phyloP scores from a whole-genome alignment of 2,329 filamentous ascomycete genomes.

The Hypoxylon sp. region DNA sequence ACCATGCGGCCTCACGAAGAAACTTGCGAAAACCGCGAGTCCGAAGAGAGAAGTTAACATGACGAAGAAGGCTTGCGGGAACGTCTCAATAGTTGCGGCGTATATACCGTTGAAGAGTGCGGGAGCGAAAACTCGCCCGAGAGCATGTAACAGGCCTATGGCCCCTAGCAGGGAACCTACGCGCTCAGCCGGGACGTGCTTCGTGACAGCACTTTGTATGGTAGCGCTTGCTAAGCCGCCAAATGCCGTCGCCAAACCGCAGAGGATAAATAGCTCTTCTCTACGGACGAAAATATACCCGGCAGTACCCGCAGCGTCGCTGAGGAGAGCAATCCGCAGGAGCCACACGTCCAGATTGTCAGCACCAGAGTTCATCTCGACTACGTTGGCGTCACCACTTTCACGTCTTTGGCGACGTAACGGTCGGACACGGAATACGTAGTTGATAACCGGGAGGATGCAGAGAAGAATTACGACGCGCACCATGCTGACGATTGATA shows the following conservation, averaged over 20 bases:
- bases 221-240: slow-evolving; percentile 90
- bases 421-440: slow-evolving; percentile 75
- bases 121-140: slow-evolving; percentile 84
- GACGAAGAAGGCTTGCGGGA: slow-evolving; percentile 87
- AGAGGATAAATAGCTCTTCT: slow-evolving; percentile 76
- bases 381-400: slow-evolving; percentile 55
- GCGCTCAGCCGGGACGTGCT: slow-evolving; percentile 86
- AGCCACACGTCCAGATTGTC: slow-evolving; percentile 83
- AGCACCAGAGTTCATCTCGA: slow-evolving; percentile 75
- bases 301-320: slow-evolving; percentile 81
- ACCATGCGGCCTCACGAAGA: slow-evolving; percentile 82
- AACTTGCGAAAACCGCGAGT: slow-evolving; percentile 75
- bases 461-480: slow-evolving; percentile 83
- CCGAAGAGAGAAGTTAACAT: slow-evolving; percentile 77
- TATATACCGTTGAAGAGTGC: slow-evolving; percentile 90
- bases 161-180: slow-evolving; percentile 92
- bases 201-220: slow-evolving; percentile 86
- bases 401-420: slow-evolving; percentile 60
- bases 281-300: slow-evolving; percentile 79
- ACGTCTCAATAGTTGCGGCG: slow-evolving; percentile 81
- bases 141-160: slow-evolving; percentile 85
- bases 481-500: slow-evolving; percentile 82
- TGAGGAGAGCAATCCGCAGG: slow-evolving; percentile 80
- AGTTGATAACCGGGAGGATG: slow-evolving; percentile 82
- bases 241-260: slow-evolving; percentile 80